A percentile compares a stretch with the other conserved stretches of the same genome.
These are phyloP conservation scores for Talaromyces stipitatus DNA, from an alignment of 495 filamentous ascomycete genomes.

Conservation along the genomic window DNA sequence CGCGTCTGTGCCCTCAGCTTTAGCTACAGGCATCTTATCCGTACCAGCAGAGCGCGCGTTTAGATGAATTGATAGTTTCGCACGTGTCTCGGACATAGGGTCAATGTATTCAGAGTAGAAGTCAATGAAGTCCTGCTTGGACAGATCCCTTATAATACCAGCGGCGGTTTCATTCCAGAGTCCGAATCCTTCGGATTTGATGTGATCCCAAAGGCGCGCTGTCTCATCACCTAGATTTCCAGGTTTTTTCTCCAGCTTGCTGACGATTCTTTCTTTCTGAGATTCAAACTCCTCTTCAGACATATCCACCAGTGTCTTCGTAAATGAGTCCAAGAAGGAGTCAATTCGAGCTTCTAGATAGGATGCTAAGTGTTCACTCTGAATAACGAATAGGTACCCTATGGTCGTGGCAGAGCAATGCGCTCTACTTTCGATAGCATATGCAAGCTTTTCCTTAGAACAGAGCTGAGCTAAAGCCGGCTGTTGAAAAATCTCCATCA, in stretches of 20 bases:
- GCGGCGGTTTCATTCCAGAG: no score
- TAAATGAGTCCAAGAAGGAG: conserved; percentile 62
- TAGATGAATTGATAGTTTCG: conserved; percentile 77
- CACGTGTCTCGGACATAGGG: conserved; percentile 61
- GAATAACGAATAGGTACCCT: conserved; percentile 84
- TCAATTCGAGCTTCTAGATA: conserved; percentile 87
- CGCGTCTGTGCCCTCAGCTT: conserved; percentile 31
- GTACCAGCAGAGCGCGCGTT: no score
- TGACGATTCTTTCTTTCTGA: no score
- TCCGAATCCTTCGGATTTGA: conserved; percentile 92
- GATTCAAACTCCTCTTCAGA: no score
- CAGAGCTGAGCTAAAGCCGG: conserved; percentile 90
- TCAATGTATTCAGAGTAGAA: conserved; percentile 75
- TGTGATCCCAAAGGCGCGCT: no score
- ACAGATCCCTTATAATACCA: conserved; percentile 61
- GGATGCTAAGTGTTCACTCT: conserved; percentile 75
- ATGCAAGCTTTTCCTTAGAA: conserved; percentile 95
- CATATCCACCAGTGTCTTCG: conserved; percentile 62
- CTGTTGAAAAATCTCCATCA: conserved; percentile 88
- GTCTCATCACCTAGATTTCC: no score
- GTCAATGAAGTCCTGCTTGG: conserved; percentile 65
- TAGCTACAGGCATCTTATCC: no score
- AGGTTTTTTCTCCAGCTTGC: no score
- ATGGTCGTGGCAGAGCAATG: conserved; percentile 61
- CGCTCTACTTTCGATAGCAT: conserved; percentile 80